Base-by-base conservation (phyloP, 306 rosid genomes). In the Castanopsis chinensis region DNA sequence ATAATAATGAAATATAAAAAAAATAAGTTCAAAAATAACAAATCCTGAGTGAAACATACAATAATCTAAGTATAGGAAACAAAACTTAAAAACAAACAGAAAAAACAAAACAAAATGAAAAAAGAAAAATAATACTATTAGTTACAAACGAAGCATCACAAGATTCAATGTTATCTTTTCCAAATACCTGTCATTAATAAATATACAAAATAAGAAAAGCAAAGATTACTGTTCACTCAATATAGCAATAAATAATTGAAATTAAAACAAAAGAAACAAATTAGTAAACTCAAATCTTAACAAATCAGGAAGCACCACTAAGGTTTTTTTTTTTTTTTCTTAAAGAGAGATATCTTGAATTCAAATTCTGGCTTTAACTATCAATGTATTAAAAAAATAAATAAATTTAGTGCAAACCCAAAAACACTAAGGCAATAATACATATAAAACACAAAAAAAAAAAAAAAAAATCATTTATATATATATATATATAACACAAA, bases 151-250 rank as follows among this genome's bases (percentile, higher is more conserved):
- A 28, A 57, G 55, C 49, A 78, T 37, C 69, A 37, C 69, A 57
- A 73, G 71, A 69, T 61, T 75, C 80, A 61, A 51, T 49, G 33
- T 43, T 52, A 74, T 25, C 76, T 23, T 77, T 78, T 49, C 37
- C 20, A 70, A 20, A 58, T 2, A 25, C 32, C 37, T 8, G 25
- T 64, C 7, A 64, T 28, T 30, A 27, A 64, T 28, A 37, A 64
- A 30, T 30, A 64, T 30, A 30, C 33, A 14, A 25, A 1, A 41
- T 12, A 13, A 13, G 69, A n/a, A 9, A 27, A 27, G 13, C 3
- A 14, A 11, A 61, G 69, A 41, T 41, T 41, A 41, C 69, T 6
- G 35, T 3, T 61, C 37, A 14, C 35, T 14, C 69, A 3, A 23
- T 27, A 27, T 12, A 27, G 69, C 18, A 5, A 12, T 13, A 61